phyloP scores from a whole-genome alignment of 768 basidiomycete species.

The Asterophora parasitica region DNA sequence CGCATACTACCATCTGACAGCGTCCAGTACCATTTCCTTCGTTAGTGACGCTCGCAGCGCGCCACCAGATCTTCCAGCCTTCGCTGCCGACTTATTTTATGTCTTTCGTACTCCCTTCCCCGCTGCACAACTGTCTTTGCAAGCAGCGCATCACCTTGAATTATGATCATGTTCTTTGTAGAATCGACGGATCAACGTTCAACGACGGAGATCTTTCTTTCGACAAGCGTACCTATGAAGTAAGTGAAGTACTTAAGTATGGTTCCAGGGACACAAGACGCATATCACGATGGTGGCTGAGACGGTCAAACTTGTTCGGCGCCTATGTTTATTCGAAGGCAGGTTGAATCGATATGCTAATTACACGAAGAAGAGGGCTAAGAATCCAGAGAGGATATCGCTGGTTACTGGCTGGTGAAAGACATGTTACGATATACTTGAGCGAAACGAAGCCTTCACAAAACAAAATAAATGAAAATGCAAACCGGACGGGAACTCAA shows the following conservation, averaged over 20 bases:
- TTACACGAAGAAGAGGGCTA: too few species aligned
- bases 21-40: background rate
- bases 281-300: too few species aligned
- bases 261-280: too few species aligned
- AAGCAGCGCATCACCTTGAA: background rate
- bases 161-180: background rate
- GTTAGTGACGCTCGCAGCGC: background rate
- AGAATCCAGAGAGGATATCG: background rate
- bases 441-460: background rate
- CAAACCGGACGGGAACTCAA: too few species aligned
- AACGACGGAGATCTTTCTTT: background rate
- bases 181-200: conserved; percentile 11
- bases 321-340: too few species aligned
- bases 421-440: too few species aligned
- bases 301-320: too few species aligned
- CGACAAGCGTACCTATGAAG: too few species aligned
- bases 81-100: background rate
- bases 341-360: too few species aligned
- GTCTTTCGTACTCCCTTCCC: background rate
- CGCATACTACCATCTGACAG: background rate
- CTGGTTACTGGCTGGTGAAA: background rate
- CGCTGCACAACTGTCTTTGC: background rate
- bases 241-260: too few species aligned
- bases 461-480: background rate
- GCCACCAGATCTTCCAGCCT: background rate